phyloP scores from a whole-genome alignment of 1,139 yeast genomes.

The Taphrina flavorubra region DNA sequence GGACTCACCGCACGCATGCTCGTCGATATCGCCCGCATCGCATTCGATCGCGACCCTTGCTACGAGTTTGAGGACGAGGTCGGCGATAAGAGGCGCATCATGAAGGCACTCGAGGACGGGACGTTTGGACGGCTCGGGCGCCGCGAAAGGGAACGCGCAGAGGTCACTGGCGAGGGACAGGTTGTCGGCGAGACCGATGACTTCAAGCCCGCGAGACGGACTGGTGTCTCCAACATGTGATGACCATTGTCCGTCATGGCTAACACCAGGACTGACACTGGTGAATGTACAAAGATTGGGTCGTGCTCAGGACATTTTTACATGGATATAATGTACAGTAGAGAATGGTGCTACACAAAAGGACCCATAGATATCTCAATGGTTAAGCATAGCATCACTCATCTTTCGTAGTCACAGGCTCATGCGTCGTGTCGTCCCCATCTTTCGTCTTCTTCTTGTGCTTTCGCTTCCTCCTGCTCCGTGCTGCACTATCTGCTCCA shows the following conservation, averaged over 20 bases:
- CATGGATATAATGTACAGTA: no score
- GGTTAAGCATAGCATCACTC: neutral
- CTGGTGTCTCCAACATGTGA: neutral
- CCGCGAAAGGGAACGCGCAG: constrained; percentile 22
- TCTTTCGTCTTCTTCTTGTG: constrained; percentile 5
- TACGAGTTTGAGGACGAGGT: constrained; percentile 32
- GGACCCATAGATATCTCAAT: neutral
- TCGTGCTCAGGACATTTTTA: no score
- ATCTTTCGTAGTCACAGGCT: neutral
- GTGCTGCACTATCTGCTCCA: neutral
- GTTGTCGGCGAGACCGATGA: constrained; percentile 26
- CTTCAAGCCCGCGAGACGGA: neutral
- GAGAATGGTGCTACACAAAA: neutral
- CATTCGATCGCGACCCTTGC: constrained; percentile 55
- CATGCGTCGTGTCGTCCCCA: neutral
- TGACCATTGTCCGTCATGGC: no score
- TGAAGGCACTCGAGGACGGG: constrained; percentile 22
- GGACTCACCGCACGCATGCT: constrained; percentile 87
- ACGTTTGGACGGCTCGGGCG: constrained; percentile 17
- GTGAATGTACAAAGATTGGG: neutral
- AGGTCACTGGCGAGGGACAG: constrained; percentile 27
- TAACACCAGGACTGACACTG: neutral
- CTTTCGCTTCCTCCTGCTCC: constrained; percentile 18
- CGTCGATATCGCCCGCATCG: constrained; percentile 73
- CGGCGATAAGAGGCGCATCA: constrained; percentile 27